Evolutionary conservation across 2,329 filamentous ascomycete species (phyloP), one percentile per base, ranked within the genome.

Genomic region (Beauveria australis): DNA sequence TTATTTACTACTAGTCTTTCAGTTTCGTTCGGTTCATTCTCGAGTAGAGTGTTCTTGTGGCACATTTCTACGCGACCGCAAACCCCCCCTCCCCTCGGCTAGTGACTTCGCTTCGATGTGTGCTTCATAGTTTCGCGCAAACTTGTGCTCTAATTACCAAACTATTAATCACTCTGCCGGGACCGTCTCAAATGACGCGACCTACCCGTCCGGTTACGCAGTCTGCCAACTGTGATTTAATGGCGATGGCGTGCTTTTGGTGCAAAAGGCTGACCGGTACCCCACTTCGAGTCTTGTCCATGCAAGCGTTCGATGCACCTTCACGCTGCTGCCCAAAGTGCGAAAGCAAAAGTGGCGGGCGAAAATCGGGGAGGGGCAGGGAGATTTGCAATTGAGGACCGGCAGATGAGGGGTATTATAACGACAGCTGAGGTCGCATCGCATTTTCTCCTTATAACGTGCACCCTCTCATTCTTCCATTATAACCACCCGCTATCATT

Each of bases 171-270:
- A 28, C 14, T 37, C 47, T 52, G 14, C 28, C 10, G 4, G 28
- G 28, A 18, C 52, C 18, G 40, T 22, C 24, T 6, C 22, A 57
- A 49, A 58, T 58, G 54, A 49, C 54, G 54, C 54, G 54, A 58
- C 44, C 30, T 49, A 26, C 5, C 18, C n/a, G 10, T 52, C 37
- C 37, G 56, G 46, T 59, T 51, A 44, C 47, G 56, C 37, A 51
- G 56, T 30, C 47, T 43, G 8, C 57, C 49, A 60, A 37, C 37
- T 37, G n/a, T 37, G 0, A 6, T 16, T 16, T 16, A 6, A 37
- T 41, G 61, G 60, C 59, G 64, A 66, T 61, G 65, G 58, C 57
- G 64, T 53, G 51, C 56, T 60, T 55, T 46, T 56, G 56, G 30
- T 49, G 41, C 16, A 18, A 47, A 54, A 48, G 47, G 24, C 22